Base-by-base conservation (phyloP, 2,329 filamentous ascomycete genomes). In the Ophiognomonia clavigignenti-juglandacearum region DNA sequence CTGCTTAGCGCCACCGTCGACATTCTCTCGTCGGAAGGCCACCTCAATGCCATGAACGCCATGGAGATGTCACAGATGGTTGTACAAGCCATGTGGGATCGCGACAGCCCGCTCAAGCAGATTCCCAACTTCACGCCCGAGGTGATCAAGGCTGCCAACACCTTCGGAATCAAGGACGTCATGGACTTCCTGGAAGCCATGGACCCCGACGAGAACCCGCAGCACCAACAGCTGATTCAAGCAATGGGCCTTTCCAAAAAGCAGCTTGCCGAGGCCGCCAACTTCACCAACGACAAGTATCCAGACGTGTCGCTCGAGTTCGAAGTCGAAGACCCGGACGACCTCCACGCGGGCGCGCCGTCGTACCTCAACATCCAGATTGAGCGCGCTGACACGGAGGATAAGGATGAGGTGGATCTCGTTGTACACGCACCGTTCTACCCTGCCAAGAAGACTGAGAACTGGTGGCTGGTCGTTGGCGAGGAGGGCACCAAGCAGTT, bases 31-130 rank as follows among this genome's bases (percentile, higher is more conserved):
- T 96, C 91, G 1, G 91, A 98, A 59, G 93, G 92, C 13, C 89
- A 96, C 59, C 77, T 98, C 53, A 98, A 98, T 62, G 92, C 93
- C 51, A 95, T 96, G 85, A 91, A 86, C 59, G 93, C 93, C 23
- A 98, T 98, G 92, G 93, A 98, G 66, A 89, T 98, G 80, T 95
- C 88, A 11, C 93, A 98, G 64, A 98, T 98, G 93, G 88, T 95
- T 44, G 91, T 98, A 3, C 93, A 98, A 69, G 91, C 86, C 41
- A 96, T 97, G 88, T 98, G 93, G 93, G 92, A 98, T 69, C 86
- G 91, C 48, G 93, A 98, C 65, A 95, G 88, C 59, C 91, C 93
- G 32, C 77, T 98, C 56, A 96, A 96, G 72, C 93, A 98, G 68
- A 96, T 98, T 61, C 93, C 93, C 56, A 89, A 97, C 71, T 97